Conservation (phyloP, 2,329 filamentous ascomycete genomes). For the Pseudomassariella vexata region DNA sequence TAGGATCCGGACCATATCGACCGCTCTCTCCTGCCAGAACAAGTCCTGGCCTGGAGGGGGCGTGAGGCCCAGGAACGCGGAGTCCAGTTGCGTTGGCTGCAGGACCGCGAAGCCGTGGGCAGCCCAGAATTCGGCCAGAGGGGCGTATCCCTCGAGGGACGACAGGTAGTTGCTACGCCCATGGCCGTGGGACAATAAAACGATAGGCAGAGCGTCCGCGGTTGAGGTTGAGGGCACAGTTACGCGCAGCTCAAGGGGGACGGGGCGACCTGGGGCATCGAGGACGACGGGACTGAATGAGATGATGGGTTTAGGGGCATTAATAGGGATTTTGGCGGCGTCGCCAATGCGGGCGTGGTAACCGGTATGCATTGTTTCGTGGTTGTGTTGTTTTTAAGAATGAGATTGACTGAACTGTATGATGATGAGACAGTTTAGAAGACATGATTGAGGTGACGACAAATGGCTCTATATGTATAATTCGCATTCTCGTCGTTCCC, state of each 20-base stretch:
- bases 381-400: too few species aligned
- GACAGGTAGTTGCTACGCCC: constrained; percentile 31
- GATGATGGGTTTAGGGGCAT: constrained; percentile 22
- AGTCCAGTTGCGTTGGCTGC: constrained; percentile 35
- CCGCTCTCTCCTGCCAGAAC: constrained; percentile 25
- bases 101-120: constrained; percentile 35
- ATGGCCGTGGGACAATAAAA: constrained; percentile 35
- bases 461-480: too few species aligned
- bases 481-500: too few species aligned
- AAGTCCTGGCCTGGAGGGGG: constrained; percentile 17
- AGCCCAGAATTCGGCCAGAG: constrained; percentile 34
- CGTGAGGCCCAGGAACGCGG: constrained; percentile 21
- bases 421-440: too few species aligned
- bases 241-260: constrained; percentile 28
- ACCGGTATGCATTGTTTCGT: too few species aligned
- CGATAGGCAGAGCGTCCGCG: constrained; percentile 27
- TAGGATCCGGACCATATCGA: constrained; percentile 30
- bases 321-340: constrained; percentile 26
- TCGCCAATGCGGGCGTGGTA: constrained; percentile 19
- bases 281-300: constrained; percentile 25
- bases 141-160: constrained; percentile 34
- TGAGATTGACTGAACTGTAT: too few species aligned
- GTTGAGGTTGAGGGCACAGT: constrained; percentile 23
- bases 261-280: constrained; percentile 16
- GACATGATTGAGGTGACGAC: too few species aligned